Base-by-base conservation (phyloP, 106 monocot species). In the Posidonia australis region DNA sequence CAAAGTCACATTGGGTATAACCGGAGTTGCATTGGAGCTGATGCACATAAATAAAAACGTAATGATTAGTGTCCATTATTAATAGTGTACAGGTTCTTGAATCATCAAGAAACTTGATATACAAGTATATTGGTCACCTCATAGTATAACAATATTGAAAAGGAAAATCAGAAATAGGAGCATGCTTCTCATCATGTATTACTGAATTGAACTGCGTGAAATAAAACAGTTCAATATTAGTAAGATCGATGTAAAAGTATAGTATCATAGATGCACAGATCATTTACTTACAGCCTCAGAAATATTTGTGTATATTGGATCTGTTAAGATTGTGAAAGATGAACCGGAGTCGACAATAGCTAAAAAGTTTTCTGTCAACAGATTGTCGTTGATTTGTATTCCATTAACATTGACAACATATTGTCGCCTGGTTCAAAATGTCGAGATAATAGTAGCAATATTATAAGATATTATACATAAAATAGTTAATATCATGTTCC, bases 291-390 rank as follows among this genome's bases (percentile, higher is more conserved):
- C 90, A 60, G 60, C 72, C 13, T 69, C 74, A 61, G 84, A 29
- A 54, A 98, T 43, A 12, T 58, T 47, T 5, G 82, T 81, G 62
- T 98, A 98, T 72, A 75, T 78, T 27, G 96, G 96, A 82, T 87
- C 96, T 17, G 80, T 71, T 42, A 98, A 67, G 31, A 48, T 69
- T 23, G 96, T 87, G 76, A 87, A 87, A 25, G 96, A 98, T 28
- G 96, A 82, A n/a, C 96, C 96, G 21, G 90, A 78, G 49, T 98
- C 96, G 46, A 91, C 77, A 62, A 90, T 28, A 60, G 81, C 84
- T 72, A 25, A 76, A 58, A 90, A 86, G 7, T 31, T 54, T 60
- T 51, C 60, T 53, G 26, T 51, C 11, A 64, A 52, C 14, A 76
- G 75, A 66, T 17, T 67, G 56, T 62, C 77, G 13, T 79, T 79